phyloP scores from a whole-genome alignment of 306 rosid genomes.

The Cucurbita moschata region DNA sequence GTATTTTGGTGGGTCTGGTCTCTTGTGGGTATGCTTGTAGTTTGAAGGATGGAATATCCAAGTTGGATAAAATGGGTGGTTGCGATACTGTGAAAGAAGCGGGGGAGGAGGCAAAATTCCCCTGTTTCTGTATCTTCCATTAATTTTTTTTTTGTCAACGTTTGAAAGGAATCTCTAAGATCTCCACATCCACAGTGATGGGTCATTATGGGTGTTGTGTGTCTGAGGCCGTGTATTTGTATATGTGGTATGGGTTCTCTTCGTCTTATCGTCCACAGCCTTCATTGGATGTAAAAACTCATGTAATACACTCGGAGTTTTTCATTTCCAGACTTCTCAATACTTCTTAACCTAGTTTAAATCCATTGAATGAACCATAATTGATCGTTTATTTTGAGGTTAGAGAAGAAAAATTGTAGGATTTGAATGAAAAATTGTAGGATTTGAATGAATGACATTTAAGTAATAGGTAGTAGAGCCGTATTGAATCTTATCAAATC shows the following conservation, averaged over 20 bases:
- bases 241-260: not conserved
- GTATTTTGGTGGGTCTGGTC: not conserved
- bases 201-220: not conserved
- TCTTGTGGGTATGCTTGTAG: not conserved
- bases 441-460: too few species aligned
- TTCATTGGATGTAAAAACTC: not conserved
- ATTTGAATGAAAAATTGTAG: too few species aligned
- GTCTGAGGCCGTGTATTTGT: not conserved
- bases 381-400: too few species aligned
- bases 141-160: not conserved
- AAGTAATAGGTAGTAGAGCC: not conserved
- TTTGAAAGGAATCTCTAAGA: not conserved
- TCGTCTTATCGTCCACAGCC: not conserved
- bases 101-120: not conserved
- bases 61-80: conserved; percentile 4
- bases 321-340: not conserved
- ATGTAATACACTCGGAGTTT: not conserved
- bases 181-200: not conserved
- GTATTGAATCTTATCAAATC: not conserved
- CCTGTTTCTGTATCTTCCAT: not conserved
- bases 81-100: not conserved
- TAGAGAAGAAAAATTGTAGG: too few species aligned
- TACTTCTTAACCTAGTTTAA: too few species aligned
- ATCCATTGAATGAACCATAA: too few species aligned
- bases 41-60: conserved; percentile 9